Conservation (phyloP, 257 asterid genomes). For the Nicotiana otophora region DNA sequence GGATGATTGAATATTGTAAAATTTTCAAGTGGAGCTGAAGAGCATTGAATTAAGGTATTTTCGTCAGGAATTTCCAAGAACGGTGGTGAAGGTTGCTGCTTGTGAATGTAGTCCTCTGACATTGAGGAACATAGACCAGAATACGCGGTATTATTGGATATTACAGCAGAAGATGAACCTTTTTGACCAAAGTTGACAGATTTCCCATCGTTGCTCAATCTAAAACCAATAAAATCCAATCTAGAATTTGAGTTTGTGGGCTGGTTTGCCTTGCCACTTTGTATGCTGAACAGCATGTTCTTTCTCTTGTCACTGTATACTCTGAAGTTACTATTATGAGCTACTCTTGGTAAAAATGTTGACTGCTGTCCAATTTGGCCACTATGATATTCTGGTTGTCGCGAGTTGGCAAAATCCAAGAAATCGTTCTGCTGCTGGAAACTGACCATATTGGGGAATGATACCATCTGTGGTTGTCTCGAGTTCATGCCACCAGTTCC, state of each 20-base stretch:
- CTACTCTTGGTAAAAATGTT: not conserved
- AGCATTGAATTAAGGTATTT: constrained; percentile 14
- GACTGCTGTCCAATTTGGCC: constrained; percentile 2
- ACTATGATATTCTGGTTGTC: not conserved
- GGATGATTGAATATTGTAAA: not conserved
- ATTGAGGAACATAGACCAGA: constrained; percentile 1
- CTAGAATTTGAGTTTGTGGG: not conserved
- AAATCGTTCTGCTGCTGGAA: constrained; percentile 8
- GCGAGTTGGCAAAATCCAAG: constrained; percentile 7
- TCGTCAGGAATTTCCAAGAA: not conserved
- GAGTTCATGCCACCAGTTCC: not conserved
- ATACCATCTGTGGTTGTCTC: not conserved
- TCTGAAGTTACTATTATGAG: constrained; percentile 14
- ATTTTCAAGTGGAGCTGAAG: not conserved
- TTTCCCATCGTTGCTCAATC: constrained; percentile 41
- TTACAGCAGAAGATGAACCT: constrained; percentile 6
- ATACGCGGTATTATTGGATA: not conserved
- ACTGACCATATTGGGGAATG: not conserved
- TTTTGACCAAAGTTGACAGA: constrained; percentile 33
- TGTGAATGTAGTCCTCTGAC: not conserved
- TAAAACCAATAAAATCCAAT: constrained; percentile 42
- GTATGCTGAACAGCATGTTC: constrained; percentile 27
- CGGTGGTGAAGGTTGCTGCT: constrained; percentile 5
- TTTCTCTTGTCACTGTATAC: constrained; percentile 31
- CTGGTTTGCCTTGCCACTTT: not conserved